Base-by-base conservation (phyloP, 306 rosid genomes). In the Lathyrus oleraceus region DNA sequence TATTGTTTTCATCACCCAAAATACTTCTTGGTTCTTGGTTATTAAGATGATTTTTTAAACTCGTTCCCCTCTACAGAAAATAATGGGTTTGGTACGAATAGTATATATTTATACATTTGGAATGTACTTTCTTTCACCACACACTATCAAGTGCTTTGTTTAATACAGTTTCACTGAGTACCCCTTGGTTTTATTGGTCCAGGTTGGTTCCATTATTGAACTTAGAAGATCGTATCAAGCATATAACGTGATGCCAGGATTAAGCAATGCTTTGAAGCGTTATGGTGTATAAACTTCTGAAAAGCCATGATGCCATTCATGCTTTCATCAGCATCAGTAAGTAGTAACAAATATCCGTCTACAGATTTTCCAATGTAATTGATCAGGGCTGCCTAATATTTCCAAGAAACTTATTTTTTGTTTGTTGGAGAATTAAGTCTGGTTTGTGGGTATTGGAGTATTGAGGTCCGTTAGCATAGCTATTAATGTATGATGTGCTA, bases 171-270 rank as follows among this genome's bases (percentile, higher is more conserved):
- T 43, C 20, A 73, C 71, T 71, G 43, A 79, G 45, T 51, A 54
- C 65, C 63, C 64, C 38, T 84, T 77, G 69, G 42, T 83, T 77
- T 76, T 73, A 70, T 69, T 70, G 82, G 60, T 80, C 62, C 88
- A 91, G 99, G 99, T 94, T 44, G 97, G 97, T 81, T 94, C 99
- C 54, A 91, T 94, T 54, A 94, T 94, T 63, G 99, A 94, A 77
- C 92, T 94, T 7, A 83, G 99, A 87, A 86, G 99, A 86, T 94
- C 97, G 5, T 94, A 91, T 79, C 99, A 94, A 79, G 99, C 97
- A 27, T 94, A 94, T 57, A 94, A 94, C 53, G 99, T 94, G 30
- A 94, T 94, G 99, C 99, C 96, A 64, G 78, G 92, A 81, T 84
- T 91, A 74, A 94, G 99, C 85, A 91, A 86, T 69, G 97, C 97